Percentiles rank a stretch among this genome's conserved stretches.
Conservation (phyloP, 2,329 filamentous ascomycete genomes). For the Stagonosporopsis cucurbitacearum region DNA sequence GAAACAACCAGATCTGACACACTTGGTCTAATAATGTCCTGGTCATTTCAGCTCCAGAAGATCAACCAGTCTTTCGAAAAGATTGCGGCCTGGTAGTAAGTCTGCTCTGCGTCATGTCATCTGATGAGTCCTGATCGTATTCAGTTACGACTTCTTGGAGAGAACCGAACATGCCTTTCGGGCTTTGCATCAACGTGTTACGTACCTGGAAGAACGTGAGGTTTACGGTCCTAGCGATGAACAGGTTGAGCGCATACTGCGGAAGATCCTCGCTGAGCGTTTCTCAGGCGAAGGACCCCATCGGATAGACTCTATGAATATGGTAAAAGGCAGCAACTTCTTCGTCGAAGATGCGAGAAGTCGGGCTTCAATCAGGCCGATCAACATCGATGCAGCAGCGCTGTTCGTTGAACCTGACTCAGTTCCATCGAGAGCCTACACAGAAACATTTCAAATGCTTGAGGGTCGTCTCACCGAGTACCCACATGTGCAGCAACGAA, state of each 20-base stretch:
- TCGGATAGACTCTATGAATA: conserved; percentile 7
- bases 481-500: conserved; percentile 17
- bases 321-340: conserved; percentile 22
- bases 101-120: not conserved
- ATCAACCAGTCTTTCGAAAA: conserved; percentile 45
- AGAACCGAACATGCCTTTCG: conserved; percentile 40
- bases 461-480: conserved; percentile 30
- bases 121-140: conserved; percentile 10
- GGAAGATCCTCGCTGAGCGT: conserved; percentile 44
- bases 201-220: conserved; percentile 40
- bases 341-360: conserved; percentile 27
- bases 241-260: conserved; percentile 45
- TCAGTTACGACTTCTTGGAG: conserved; percentile 40
- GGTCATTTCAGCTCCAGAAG: conserved; percentile 38
- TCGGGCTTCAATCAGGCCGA: conserved; percentile 18
- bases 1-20: not conserved
- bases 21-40: conserved; percentile 34
- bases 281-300: conserved; percentile 28
- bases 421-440: conserved; percentile 39
- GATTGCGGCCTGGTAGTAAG: conserved; percentile 43
- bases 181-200: conserved; percentile 36
- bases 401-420: conserved; percentile 38
- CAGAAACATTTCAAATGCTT: conserved; percentile 38
- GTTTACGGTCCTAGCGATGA: conserved; percentile 38
- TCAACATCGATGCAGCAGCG: conserved; percentile 28